Base-by-base conservation (phyloP, 768 basidiomycete species). In the Gymnopilus junonius region DNA sequence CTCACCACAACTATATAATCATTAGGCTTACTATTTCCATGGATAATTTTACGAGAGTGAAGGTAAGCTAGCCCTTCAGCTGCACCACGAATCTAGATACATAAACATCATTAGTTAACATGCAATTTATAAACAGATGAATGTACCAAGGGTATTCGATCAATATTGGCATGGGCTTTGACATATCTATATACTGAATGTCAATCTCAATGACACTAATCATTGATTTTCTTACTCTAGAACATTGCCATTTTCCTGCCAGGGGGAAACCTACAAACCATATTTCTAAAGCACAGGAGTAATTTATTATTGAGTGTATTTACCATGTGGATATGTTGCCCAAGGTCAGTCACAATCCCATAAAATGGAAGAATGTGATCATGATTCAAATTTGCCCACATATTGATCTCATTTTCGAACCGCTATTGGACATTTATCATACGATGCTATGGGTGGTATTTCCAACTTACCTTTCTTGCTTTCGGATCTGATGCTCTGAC, bases 221-320 rank as follows among this genome's bases (percentile, higher is more conserved):
- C 29, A 4, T 6, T 14, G n/a, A n/a, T 35, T 35, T 21, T 67
- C 79, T 59, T 66, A 85, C 87, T 82, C 80, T 0, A 83, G 75
- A 20, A 86, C 81, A 67, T 87, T 84, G 42, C 85, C 85, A 65
- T 86, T 81, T 35, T 80, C 77, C 74, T 87, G 85, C 87, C 87
- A 88, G 5, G 86, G 84, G 10, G 87, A 87, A 32, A 88, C 85
- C 68, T 69, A 55, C 61, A 39, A 60, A 35, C 4, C 55, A 27
- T 23, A 4, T n/a, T 57, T 23, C 31, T 23, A 35, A 27, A 25
- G 34, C 35, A 29, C 40, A 50, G 3, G 20, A 1, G 31, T 6
- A 43, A 29, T 29, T 34, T 39, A 35, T 25, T 11, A 31, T 23
- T 51, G 42, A 15, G 58, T 54, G 42, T 20, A 46, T 66, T 72